These are phyloP conservation scores for Malania oleifera DNA, from an alignment of 164 flowering plant species.

Conservation along the genomic window DNA sequence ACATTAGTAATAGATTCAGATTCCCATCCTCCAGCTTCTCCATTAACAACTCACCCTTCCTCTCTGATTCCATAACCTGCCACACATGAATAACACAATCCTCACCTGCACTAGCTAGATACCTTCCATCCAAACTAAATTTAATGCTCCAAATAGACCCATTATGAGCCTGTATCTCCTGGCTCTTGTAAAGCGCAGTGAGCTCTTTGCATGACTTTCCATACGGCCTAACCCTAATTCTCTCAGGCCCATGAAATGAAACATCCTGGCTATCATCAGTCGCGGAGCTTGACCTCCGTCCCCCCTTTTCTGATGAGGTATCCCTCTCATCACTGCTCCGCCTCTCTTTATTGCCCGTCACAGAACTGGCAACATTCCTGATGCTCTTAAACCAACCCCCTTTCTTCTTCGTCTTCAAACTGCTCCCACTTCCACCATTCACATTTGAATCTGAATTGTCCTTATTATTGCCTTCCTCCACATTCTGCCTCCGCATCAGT, in stretches of 20 bases:
- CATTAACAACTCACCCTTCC: slow-evolving; percentile 71
- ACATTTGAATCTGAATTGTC: slow-evolving; percentile 27
- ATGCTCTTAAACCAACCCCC: slow-evolving; percentile 83
- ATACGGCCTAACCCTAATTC: slow-evolving; percentile 74
- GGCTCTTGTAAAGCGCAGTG: slow-evolving; percentile 71
- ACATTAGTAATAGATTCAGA: slow-evolving; percentile 35
- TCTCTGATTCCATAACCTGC: slow-evolving; percentile 81
- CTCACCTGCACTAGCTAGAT: slow-evolving; percentile 98
- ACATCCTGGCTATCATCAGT: slow-evolving; percentile 96
- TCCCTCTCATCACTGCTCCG: slow-evolving; percentile 92
- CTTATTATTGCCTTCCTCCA: slow-evolving; percentile 55
- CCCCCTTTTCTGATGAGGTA: slow-evolving; percentile 90
- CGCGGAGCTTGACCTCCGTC: slow-evolving; percentile 93
- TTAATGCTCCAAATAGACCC: slow-evolving; percentile 97
- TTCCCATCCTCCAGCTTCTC: slow-evolving; percentile 69
- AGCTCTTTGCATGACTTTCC: slow-evolving; percentile 86
- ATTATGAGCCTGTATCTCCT: slow-evolving; percentile 86
- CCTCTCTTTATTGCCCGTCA: slow-evolving; percentile 62
- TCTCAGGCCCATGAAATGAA: slow-evolving; percentile 78
- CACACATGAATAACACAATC: slow-evolving; percentile 90
- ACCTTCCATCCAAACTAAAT: slow-evolving; percentile 87
- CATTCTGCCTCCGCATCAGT: slow-evolving; percentile 87
- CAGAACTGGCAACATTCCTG: slow-evolving; percentile 61
- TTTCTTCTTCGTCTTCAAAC: slow-evolving; percentile 60
- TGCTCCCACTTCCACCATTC: slow-evolving; percentile 28